Evolutionary conservation across 495 filamentous ascomycete species (phyloP).

Genomic region (Aspergillus biplanus): DNA sequence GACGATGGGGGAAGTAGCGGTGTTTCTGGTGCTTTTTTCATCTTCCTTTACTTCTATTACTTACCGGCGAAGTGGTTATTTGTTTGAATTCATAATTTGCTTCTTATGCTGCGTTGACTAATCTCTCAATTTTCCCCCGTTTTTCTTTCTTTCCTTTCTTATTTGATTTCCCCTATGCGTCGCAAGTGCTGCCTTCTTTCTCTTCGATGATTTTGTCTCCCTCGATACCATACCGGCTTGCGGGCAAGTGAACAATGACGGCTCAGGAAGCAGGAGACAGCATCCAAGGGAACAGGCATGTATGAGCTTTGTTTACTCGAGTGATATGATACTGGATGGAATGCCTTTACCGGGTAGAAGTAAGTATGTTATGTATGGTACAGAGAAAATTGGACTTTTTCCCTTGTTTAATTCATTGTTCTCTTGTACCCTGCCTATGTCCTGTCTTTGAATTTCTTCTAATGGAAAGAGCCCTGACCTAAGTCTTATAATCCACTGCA

Average conservation of each 20-base stretch:
- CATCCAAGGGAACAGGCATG: constrained; percentile 5
- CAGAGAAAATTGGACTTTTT: constrained; percentile 32
- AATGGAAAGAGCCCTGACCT: background rate
- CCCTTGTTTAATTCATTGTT: constrained; percentile 11
- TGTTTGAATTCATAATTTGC: constrained; percentile 29
- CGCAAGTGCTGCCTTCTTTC: constrained; percentile 13
- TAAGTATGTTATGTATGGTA: constrained; percentile 35
- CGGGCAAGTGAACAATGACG: constrained; percentile 20
- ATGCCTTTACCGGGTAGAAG: constrained; percentile 24
- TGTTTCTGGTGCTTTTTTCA: constrained; percentile 51
- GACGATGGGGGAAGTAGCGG: constrained; percentile 49
- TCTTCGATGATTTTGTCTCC: constrained; percentile 13
- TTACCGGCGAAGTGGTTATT: constrained; percentile 34
- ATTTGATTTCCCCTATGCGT: constrained; percentile 26
- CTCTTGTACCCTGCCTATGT: background rate
- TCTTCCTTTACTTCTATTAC: constrained; percentile 30
- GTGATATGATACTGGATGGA: constrained; percentile 25
- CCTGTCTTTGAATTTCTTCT: background rate
- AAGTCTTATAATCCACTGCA: background rate
- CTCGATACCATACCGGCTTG: constrained; percentile 22
- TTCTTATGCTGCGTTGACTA: constrained; percentile 28
- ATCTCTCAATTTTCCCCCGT: constrained; percentile 17
- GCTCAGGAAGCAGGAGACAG: constrained; percentile 25
- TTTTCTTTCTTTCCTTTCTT: constrained; percentile 21
- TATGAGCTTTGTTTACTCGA: constrained; percentile 18